These are phyloP conservation scores for Echites panduratus DNA, from an alignment of 257 asterid genomes.

Conservation along the genomic window DNA sequence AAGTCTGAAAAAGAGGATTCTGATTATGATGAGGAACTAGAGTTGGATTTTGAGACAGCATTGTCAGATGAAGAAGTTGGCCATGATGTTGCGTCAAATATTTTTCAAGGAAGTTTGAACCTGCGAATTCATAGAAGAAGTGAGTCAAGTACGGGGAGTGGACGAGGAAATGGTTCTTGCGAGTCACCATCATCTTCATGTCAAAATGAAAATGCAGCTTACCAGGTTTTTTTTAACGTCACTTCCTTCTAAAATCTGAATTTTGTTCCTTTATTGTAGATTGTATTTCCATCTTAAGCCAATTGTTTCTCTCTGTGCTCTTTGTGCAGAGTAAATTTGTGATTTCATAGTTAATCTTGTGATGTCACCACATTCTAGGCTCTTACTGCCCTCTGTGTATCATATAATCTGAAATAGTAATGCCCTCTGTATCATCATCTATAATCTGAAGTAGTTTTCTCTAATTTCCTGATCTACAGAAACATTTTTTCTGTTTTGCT, in stretches of 20 bases:
- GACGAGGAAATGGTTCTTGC: slow-evolving; percentile 39
- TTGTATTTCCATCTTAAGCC: neutral
- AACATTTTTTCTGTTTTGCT: neutral
- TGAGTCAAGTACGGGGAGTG: slow-evolving; percentile 48
- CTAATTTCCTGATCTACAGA: neutral
- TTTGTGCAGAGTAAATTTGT: neutral
- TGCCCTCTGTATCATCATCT: too few species aligned
- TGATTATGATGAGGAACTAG: slow-evolving; percentile 78
- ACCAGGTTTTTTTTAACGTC: slow-evolving; percentile 48
- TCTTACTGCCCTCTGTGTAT: neutral
- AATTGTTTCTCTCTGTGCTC: neutral
- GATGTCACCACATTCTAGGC: neutral
- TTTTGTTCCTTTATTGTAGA: neutral
- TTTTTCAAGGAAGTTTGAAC: slow-evolving; percentile 62
- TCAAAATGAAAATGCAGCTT: slow-evolving; percentile 45
- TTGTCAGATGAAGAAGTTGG: slow-evolving; percentile 48
- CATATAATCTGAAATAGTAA: neutral
- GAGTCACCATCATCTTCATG: slow-evolving; percentile 34
- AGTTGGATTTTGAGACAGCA: slow-evolving; percentile 74
- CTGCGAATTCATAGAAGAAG: slow-evolving; percentile 57
- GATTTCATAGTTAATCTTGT: neutral
- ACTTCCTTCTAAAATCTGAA: neutral
- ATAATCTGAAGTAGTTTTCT: too few species aligned
- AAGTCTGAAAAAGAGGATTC: slow-evolving; percentile 75
- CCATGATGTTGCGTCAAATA: slow-evolving; percentile 43